phyloP scores from a whole-genome alignment of 176 grass and related monocot genomes.

The Avena sativa region DNA sequence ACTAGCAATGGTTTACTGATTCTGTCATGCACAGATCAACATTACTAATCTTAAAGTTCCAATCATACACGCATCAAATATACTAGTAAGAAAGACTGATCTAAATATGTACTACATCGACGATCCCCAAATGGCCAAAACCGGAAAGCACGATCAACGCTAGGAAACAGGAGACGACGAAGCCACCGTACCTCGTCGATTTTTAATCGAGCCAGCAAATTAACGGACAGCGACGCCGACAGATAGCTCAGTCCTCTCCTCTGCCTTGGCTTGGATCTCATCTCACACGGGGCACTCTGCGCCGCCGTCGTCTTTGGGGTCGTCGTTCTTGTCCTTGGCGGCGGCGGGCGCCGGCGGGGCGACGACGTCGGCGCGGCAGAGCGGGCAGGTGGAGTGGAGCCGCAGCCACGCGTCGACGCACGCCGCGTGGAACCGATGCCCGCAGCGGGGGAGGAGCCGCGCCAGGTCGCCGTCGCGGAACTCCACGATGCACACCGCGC shows the following conservation, averaged over 20 bases:
- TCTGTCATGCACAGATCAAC: neutral
- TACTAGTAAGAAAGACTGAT: neutral
- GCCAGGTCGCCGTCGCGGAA: constrained; percentile 57
- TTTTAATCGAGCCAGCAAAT: too few species aligned
- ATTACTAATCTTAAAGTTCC: neutral
- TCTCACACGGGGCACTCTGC: too few species aligned
- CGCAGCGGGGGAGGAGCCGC: constrained; percentile 55
- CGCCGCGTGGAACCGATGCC: constrained; percentile 66
- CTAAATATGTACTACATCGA: neutral
- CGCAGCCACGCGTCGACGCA: constrained; percentile 65
- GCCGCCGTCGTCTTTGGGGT: too few species aligned
- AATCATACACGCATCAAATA: neutral
- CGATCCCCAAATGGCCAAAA: neutral
- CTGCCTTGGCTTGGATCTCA: too few species aligned
- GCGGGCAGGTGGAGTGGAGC: constrained; percentile 66
- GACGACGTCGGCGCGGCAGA: constrained; percentile 61
- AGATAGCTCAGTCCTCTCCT: too few species aligned
- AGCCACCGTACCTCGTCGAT: too few species aligned
- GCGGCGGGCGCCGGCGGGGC: neutral
- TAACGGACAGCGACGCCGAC: too few species aligned
- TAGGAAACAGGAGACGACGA: neutral
- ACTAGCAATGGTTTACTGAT: neutral
- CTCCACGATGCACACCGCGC: constrained; percentile 71
- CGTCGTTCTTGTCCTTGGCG: too few species aligned
- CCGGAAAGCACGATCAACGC: neutral